phyloP scores from a whole-genome alignment of 306 rosid genomes.

The Nissolia schottii region DNA sequence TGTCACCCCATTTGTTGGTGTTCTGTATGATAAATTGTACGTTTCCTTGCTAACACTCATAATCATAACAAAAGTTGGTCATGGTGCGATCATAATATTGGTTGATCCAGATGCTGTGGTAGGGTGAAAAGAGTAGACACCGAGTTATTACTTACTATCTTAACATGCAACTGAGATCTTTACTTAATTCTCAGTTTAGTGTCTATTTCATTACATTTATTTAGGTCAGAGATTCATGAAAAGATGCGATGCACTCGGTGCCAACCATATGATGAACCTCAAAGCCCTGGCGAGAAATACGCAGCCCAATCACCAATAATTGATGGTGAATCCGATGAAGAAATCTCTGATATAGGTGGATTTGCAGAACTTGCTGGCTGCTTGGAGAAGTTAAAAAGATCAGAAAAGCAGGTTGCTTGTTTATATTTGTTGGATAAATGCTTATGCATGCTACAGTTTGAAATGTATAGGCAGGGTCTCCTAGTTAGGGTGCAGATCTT shows the following conservation, averaged over 20 bases:
- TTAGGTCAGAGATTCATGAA: conserved; percentile 92
- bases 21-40: neutral
- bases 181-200: conserved; percentile 8
- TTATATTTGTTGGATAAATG: conserved; percentile 22
- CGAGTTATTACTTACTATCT: neutral
- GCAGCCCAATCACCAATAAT: conserved; percentile 17
- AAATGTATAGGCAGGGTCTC: neutral
- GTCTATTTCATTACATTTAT: conserved; percentile 11
- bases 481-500: conserved; percentile 1
- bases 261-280: conserved; percentile 41
- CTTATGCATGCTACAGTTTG: neutral
- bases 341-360: conserved; percentile 78
- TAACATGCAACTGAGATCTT: neutral
- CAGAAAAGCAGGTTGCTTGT: conserved; percentile 82
- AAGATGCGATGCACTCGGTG: conserved; percentile 82
- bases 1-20: neutral
- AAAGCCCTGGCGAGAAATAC: conserved; percentile 29
- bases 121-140: conserved; percentile 10
- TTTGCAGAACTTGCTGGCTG: conserved; percentile 88
- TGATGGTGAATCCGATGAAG: conserved; percentile 42
- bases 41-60: neutral
- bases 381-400: conserved; percentile 66
- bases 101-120: neutral
- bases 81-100: neutral
- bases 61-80: neutral